Percentiles rank a stretch among this genome's conserved stretches.
These are phyloP conservation scores for Chaetothyriales sp. DNA, from an alignment of 2,329 filamentous ascomycete species.

Conservation along the genomic window DNA sequence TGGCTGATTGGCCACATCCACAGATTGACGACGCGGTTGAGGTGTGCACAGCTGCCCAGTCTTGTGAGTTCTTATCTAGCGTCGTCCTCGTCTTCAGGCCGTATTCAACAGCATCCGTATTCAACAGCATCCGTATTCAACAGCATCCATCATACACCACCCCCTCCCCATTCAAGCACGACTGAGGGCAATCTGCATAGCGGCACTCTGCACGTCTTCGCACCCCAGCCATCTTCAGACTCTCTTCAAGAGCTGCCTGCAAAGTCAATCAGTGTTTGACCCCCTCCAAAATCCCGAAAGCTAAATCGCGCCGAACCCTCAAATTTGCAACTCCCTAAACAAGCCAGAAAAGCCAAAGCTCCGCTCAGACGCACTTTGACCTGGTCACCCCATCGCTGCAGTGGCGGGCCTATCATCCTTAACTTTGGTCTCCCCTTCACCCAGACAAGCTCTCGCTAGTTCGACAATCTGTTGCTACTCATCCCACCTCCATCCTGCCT, in stretches of 20 bases:
- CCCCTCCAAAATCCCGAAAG: background rate
- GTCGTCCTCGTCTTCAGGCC: background rate
- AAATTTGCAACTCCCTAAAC: background rate
- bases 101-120: background rate
- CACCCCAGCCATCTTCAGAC: background rate
- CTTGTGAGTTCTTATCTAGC: background rate
- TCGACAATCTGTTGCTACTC: background rate
- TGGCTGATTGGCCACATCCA: background rate
- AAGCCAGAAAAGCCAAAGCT: background rate
- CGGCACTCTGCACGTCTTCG: background rate
- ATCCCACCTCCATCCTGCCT: background rate
- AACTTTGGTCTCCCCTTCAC: background rate
- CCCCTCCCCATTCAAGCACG: too few species aligned
- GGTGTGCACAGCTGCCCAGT: background rate
- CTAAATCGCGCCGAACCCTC: background rate
- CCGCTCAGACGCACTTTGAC: background rate
- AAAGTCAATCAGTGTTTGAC: background rate
- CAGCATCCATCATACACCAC: too few species aligned
- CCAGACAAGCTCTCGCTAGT: background rate
- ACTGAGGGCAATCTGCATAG: too few species aligned
- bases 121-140: too few species aligned
- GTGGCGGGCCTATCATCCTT: background rate
- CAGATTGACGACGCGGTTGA: background rate
- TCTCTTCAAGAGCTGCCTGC: background rate
- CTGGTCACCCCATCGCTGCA: background rate